Evolutionary conservation across 495 filamentous ascomycete genomes (phyloP), one percentile per base, ranked within the genome.

Genomic region (Saxophila tyrrhenica): DNA sequence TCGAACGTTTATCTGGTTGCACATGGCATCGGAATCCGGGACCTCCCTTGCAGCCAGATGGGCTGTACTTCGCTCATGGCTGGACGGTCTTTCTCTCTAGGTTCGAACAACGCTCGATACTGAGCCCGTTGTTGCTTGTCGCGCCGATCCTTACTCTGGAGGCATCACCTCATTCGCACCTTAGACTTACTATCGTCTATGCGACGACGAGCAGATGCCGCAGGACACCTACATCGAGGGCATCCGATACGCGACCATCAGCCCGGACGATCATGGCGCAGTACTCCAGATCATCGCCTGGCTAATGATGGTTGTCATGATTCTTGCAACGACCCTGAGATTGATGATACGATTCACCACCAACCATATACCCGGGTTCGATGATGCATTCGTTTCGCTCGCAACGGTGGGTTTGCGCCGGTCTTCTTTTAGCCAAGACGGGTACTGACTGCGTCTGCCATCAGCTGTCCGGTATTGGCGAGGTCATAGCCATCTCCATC

Each of bases 241-340:
- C 16, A 7, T 25, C 16, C 47, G 47, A 22, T 20, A 49, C 25
- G 47, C 19, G 15, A 23, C 20, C 20, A 20, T 49, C 23, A 49
- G 16, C 17, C 16, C 25, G 7, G 47, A 49, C 23, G 25, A 49
- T 20, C 47, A 49, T 25, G 47, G 47, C 20, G 47, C 47, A 3
- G 24, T 49, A 5, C 23, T 49, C 16, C 47, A 49, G 25, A 49
- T 49, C 23, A 20, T 32, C 25, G 47, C 23, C 3, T 49, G 47
- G 47, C 24, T 23, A 5, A 24, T 49, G 47, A 3, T 49, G 47
- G 47, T 49, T 3, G 47, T 49, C 3, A 49, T 49, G 47, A 24
- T 49, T 5, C 25, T 49, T 16, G 47, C 47, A 11, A 49, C 47
- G 17, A 11, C 17, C 17, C 24, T 49, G 47, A 22, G 47, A 24